These are phyloP conservation scores for Verbena officinalis DNA, from an alignment of 257 asterid species.

Conservation along the genomic window DNA sequence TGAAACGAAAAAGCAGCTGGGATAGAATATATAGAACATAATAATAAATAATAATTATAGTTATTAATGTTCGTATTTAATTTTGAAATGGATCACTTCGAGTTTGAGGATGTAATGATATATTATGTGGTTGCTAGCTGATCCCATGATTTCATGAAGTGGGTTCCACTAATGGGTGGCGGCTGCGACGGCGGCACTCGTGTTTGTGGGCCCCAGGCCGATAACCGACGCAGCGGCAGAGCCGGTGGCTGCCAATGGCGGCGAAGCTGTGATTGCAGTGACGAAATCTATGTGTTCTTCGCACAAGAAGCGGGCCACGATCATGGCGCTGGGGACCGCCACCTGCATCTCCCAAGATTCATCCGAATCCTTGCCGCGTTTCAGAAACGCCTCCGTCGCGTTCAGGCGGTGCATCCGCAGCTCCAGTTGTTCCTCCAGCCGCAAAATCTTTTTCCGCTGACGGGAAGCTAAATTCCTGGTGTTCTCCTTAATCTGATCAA, in stretches of 20 bases:
- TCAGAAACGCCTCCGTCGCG: constrained; percentile 70
- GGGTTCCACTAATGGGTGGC: constrained; percentile 43
- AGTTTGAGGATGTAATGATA: too few relatives aligned
- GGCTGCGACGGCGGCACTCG: constrained; percentile 41
- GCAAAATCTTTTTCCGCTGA: constrained; percentile 57
- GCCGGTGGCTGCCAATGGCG: constrained; percentile 32
- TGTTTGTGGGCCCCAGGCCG: constrained; percentile 24
- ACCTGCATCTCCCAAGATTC: constrained; percentile 71
- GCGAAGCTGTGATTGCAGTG: constrained; percentile 31
- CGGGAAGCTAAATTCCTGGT: constrained; percentile 53
- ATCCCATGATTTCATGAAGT: background rate
- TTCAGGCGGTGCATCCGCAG: constrained; percentile 58
- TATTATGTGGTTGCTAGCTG: background rate
- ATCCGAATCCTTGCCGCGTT: constrained; percentile 43
- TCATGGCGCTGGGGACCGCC: constrained; percentile 48
- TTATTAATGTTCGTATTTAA: too few relatives aligned
- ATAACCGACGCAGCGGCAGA: constrained; percentile 25
- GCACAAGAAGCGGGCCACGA: constrained; percentile 49
- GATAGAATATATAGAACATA: too few relatives aligned
- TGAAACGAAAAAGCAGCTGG: too few relatives aligned
- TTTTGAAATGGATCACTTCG: too few relatives aligned
- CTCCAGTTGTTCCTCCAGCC: constrained; percentile 49
- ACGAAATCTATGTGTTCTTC: constrained; percentile 32
- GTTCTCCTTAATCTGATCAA: constrained; percentile 60
- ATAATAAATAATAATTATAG: too few relatives aligned